Percentiles rank a stretch among this genome's conserved stretches.
These are phyloP conservation scores for Annulohypoxylon bovei DNA, from an alignment of 495 filamentous ascomycete species.

Conservation along the genomic window DNA sequence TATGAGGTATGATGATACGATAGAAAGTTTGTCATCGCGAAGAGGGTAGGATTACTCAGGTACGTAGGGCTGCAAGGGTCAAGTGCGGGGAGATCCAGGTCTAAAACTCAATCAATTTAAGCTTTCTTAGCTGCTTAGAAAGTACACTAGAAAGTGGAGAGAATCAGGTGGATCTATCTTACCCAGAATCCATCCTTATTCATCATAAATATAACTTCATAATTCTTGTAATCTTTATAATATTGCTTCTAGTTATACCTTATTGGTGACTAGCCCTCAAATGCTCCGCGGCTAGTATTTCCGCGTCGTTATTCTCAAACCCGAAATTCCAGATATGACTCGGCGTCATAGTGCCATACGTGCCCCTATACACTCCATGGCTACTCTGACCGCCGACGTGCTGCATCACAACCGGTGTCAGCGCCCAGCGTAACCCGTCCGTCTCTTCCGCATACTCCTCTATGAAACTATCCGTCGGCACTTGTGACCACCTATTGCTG, in stretches of 20 bases:
- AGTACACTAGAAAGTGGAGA: neutral
- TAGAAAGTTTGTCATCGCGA: too few relatives aligned
- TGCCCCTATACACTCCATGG: slow-evolving; percentile 26
- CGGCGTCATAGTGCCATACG: slow-evolving; percentile 11
- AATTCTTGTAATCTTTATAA: too few relatives aligned
- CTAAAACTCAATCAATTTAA: neutral
- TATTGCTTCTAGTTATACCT: too few relatives aligned
- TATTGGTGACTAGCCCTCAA: neutral
- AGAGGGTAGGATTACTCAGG: neutral
- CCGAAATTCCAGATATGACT: slow-evolving; percentile 40
- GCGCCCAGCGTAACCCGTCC: slow-evolving; percentile 52
- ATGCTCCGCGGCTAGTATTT: slow-evolving; percentile 35
- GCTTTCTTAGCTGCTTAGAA: too few relatives aligned
- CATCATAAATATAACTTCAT: neutral
- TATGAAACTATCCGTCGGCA: slow-evolving; percentile 42
- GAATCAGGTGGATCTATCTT: neutral
- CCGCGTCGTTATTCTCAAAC: slow-evolving; percentile 41
- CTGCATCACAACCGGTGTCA: slow-evolving; percentile 60
- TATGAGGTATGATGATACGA: too few relatives aligned
- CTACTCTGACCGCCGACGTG: slow-evolving; percentile 57
- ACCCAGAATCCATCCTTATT: neutral
- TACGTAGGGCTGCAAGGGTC: neutral
- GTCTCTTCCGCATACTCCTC: slow-evolving; percentile 36
- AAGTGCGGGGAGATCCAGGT: neutral
- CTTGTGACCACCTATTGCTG: slow-evolving; percentile 31